Percentiles rank a stretch among this genome's conserved stretches.
Evolutionary conservation across 1,139 yeast genomes (phyloP).

Genomic region (Trichomonascaceae sp.): DNA sequence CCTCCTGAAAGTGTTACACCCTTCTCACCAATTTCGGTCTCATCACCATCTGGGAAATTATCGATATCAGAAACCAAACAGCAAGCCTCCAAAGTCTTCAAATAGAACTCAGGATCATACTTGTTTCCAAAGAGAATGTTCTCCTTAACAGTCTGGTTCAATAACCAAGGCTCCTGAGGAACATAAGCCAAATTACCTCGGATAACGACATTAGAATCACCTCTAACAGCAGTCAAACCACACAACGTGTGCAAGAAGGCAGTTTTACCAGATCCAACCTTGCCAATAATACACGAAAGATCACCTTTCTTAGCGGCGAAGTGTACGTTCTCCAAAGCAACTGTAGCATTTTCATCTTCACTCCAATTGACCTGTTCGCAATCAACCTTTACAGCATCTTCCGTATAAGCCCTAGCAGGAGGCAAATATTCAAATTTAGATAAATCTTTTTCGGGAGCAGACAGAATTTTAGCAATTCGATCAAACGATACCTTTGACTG

Average conservation of each 20-base stretch:
- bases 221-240: constrained; percentile 50
- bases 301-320: constrained; percentile 54
- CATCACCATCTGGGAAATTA: constrained; percentile 67
- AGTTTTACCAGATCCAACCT: constrained; percentile 74
- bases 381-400: constrained; percentile 32
- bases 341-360: constrained; percentile 29
- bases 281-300: constrained; percentile 66
- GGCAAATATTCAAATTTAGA: constrained; percentile 23
- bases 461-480: constrained; percentile 49
- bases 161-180: constrained; percentile 76
- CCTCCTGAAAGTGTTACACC: constrained; percentile 89
- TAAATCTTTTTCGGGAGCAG: constrained; percentile 32
- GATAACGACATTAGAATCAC: constrained; percentile 61
- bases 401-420: constrained; percentile 24
- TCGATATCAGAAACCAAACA: constrained; percentile 63
- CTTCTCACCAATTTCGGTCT: constrained; percentile 81
- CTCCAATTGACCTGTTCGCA: constrained; percentile 44
- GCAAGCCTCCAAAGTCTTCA: constrained; percentile 67
- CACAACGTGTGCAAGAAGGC: constrained; percentile 56
- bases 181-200: constrained; percentile 73
- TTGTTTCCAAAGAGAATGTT: constrained; percentile 74
- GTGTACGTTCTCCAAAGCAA: constrained; percentile 48
- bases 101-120: constrained; percentile 61
- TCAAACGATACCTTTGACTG: constrained; percentile 57
- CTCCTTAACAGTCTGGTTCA: constrained; percentile 66